Evolutionary conservation across 306 rosid genomes (phyloP), one percentile per base, ranked within the genome.

Genomic region (Elaeagnus macrophylla): DNA sequence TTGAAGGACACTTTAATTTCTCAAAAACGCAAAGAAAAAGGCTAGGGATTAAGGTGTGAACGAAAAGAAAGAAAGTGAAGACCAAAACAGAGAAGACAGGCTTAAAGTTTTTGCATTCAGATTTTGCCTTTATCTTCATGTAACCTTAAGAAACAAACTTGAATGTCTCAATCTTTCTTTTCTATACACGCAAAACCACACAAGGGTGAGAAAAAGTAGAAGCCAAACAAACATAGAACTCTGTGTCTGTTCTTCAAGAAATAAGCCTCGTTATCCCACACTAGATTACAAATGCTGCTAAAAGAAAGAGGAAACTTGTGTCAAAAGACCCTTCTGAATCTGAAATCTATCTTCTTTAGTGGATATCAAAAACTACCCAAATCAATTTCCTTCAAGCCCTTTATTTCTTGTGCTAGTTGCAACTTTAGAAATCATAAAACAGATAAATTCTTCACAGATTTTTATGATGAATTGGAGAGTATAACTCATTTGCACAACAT

Each of bases 341-440:
- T 87, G 68, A 69, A 54, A 79, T 64, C 73, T 56, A 71, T 81
- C 60, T 62, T 87, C 80, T 67, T 41, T 70, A 71, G 75, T 56
- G 83, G 84, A 61, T 82, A 74, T 67, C 76, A 78, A 37, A 86
- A 80, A 46, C 77, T 82, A 53, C 85, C 86, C 38, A 93, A 75
- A 70, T 64, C 85, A 37, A 64, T 75, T 65, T 82, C 88, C 48
- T 72, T 80, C 63, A 71, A 59, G 13, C 76, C 78, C 42, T 67
- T 79, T 25, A 25, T 25, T 72, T 66, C 74, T 64, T 69, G 88
- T 58, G 69, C 70, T 7, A 60, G 66, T 25, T 66, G 66, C 68
- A 73, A 74, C 42, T 73, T 61, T 61, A 66, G 61, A 45, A 67
- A 60, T 52, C 75, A 58, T 60, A 68, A 68, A 40, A 67, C 75